A percentile compares a stretch with the other conserved stretches of the same genome.
Evolutionary conservation across 306 rosid species (phyloP).

Genomic region (Sesbania bispinosa): DNA sequence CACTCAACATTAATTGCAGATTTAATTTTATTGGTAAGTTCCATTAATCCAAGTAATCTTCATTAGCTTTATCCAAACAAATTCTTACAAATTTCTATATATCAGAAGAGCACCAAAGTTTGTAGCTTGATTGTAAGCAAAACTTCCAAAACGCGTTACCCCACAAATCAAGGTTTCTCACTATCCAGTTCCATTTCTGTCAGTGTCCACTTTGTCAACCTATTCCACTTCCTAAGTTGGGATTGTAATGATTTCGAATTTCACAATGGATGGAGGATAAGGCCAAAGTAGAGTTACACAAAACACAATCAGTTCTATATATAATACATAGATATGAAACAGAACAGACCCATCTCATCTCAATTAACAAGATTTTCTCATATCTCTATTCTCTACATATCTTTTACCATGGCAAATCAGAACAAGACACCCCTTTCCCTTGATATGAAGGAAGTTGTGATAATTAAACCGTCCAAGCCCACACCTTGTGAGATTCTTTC

Average conservation of each 20-base stretch:
- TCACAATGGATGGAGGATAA: conserved; percentile 24
- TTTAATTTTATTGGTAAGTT: background rate
- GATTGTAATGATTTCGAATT: conserved; percentile 28
- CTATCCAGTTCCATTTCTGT: background rate
- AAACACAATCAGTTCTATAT: background rate
- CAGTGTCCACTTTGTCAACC: conserved; percentile 22
- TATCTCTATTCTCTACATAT: background rate
- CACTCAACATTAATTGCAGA: background rate
- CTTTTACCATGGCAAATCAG: conserved; percentile 24
- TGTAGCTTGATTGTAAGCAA: background rate
- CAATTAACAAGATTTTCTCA: background rate
- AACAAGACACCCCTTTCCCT: conserved; percentile 6
- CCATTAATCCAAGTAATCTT: background rate
- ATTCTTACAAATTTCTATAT: background rate
- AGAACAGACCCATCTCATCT: background rate
- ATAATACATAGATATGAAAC: conserved; percentile 15
- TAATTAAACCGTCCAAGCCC: conserved; percentile 38
- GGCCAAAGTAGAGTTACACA: background rate
- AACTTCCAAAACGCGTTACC: background rate
- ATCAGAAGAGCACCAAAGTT: background rate
- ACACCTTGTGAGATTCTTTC: conserved; percentile 35
- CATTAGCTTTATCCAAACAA: background rate
- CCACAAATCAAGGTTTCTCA: conserved; percentile 9
- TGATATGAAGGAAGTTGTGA: conserved; percentile 24
- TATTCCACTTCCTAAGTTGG: conserved; percentile 27